A percentile compares a stretch with the other conserved stretches of the same genome.
phyloP scores from a whole-genome alignment of 78 protist genomes.

The Reticulomyxa filosa region DNA sequence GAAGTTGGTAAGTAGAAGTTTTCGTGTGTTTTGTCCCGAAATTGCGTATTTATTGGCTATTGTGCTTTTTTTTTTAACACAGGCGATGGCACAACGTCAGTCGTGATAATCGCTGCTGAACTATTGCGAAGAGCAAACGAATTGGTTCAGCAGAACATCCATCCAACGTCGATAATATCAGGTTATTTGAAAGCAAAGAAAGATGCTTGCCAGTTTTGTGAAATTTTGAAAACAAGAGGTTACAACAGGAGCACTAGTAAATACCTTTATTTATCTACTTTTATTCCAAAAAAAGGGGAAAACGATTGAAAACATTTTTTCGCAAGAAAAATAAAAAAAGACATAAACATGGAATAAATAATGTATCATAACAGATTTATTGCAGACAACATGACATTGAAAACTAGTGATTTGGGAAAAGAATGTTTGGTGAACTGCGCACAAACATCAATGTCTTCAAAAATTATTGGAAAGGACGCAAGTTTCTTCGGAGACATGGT shows the following conservation, averaged over 20 bases:
- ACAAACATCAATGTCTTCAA: constrained; percentile 83
- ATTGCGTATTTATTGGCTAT: constrained; percentile 43
- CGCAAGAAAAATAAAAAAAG: no score
- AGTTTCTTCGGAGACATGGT: constrained; percentile 77
- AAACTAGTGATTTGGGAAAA: constrained; percentile 41
- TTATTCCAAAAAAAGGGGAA: no score
- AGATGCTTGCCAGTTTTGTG: constrained; percentile 44
- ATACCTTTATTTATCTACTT: no score
- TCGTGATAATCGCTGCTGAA: constrained; percentile 93
- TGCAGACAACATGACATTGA: constrained; percentile 21
- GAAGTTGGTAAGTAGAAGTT: no score
- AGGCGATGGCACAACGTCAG: constrained; percentile 97
- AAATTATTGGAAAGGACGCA: constrained; percentile 63
- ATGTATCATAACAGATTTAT: no score
- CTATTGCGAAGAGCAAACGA: constrained; percentile 78
- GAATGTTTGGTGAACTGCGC: constrained; percentile 76
- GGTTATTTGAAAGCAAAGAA: constrained; percentile 80
- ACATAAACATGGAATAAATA: no score
- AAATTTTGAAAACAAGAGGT: neutral
- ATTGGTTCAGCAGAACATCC: constrained; percentile 65
- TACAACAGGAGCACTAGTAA: no score
- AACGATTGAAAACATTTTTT: no score
- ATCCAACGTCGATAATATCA: constrained; percentile 89
- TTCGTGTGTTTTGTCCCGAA: no score
- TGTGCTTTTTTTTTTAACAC: no score